Percentiles rank a stretch among this genome's conserved stretches.
These are phyloP conservation scores for Pseudozyma sp. DNA, from an alignment of 1,284 basidiomycete genomes.

Conservation along the genomic window DNA sequence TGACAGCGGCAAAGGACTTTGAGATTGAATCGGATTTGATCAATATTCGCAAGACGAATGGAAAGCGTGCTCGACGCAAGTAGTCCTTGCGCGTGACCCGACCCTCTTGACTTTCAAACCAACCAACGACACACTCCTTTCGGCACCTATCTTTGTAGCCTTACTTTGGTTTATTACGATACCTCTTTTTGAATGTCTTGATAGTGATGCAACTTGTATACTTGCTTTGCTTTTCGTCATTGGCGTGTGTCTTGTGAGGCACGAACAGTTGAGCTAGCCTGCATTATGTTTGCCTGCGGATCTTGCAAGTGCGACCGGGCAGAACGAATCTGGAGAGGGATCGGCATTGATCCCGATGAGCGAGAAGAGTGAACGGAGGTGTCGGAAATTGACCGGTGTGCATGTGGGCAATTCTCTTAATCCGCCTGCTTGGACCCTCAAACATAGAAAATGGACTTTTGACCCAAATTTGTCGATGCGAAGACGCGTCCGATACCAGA, in stretches of 20 bases:
- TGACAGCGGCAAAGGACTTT: conserved; percentile 66
- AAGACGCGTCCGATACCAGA: neutral
- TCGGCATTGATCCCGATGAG: neutral
- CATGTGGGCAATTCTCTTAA: neutral
- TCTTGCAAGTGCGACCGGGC: too few relatives aligned
- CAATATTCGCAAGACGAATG: conserved; percentile 65
- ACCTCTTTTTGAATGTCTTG: neutral
- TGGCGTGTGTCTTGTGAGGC: neutral
- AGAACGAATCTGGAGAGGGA: neutral
- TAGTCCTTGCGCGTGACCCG: neutral
- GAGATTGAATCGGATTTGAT: conserved; percentile 68
- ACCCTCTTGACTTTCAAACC: too few relatives aligned
- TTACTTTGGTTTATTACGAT: neutral
- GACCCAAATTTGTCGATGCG: neutral
- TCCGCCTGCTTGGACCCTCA: neutral
- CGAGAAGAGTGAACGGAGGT: conserved; percentile 3
- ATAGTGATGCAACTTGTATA: conserved; percentile 3
- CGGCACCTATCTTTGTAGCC: neutral
- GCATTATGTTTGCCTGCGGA: too few relatives aligned
- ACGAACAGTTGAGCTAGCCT: neutral
- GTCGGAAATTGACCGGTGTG: conserved; percentile 15
- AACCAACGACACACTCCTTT: neutral
- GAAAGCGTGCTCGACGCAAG: conserved; percentile 63
- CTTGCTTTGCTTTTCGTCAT: neutral
- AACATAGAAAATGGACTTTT: neutral